Percentiles rank a stretch among this genome's conserved stretches.
Conservation (phyloP, 1,139 yeast genomes). For the Pichiaceae sp. region DNA sequence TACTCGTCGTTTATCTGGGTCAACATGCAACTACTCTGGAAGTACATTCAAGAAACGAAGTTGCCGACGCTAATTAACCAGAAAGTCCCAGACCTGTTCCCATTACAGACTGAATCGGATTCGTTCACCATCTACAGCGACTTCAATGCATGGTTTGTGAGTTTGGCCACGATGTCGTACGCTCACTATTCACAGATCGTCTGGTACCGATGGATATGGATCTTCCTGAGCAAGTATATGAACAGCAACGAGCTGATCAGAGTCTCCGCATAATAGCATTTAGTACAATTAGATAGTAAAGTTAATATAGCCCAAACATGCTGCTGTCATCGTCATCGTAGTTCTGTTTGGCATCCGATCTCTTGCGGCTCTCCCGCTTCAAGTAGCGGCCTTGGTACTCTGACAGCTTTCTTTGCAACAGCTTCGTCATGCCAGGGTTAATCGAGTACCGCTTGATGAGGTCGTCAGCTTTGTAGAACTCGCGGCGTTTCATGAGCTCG, state of each 20-base stretch:
- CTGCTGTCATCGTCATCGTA: slow-evolving; percentile 18
- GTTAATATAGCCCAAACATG: slow-evolving; percentile 4
- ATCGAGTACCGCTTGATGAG: slow-evolving; percentile 17
- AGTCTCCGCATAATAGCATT: slow-evolving; percentile 1
- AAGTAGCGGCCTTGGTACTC: slow-evolving; percentile 10
- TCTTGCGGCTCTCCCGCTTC: slow-evolving; percentile 3
- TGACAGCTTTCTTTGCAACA: slow-evolving; percentile 8
- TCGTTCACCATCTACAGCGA: slow-evolving; percentile 38
- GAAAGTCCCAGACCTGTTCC: too few relatives aligned
- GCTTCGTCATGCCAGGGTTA: slow-evolving; percentile 11
- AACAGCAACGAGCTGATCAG: slow-evolving; percentile 57
- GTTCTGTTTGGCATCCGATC: slow-evolving; percentile 3
- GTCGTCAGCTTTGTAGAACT: slow-evolving; percentile 20
- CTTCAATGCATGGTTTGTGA: slow-evolving; percentile 48
- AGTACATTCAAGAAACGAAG: slow-evolving; percentile 1
- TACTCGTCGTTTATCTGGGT: slow-evolving; percentile 44
- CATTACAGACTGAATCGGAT: not conserved
- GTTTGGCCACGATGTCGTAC: slow-evolving; percentile 68
- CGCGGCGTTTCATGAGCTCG: slow-evolving; percentile 14
- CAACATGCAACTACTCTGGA: slow-evolving; percentile 28
- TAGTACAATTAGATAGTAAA: not conserved
- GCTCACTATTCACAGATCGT: slow-evolving; percentile 90
- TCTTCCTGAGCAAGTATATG: slow-evolving; percentile 65
- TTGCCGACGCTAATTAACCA: not conserved
- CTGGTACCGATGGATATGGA: slow-evolving; percentile 94